Conservation (phyloP, 495 filamentous ascomycete species). For the Extremus antarcticus region DNA sequence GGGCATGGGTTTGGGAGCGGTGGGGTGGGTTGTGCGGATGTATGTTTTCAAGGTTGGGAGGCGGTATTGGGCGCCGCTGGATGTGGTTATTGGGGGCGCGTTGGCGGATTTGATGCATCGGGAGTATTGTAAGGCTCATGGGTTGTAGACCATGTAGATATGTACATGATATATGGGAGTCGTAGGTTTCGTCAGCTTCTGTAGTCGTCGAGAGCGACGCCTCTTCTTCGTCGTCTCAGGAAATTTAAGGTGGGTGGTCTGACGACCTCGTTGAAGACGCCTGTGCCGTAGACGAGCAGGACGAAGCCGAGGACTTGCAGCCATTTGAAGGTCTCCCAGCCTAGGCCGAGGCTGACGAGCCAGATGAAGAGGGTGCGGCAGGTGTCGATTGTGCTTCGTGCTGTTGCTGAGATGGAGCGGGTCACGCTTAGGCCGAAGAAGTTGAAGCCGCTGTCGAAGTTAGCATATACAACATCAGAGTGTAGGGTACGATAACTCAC, state of each 20-base stretch:
- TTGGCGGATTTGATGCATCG: constrained; percentile 17
- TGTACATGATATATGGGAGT: not conserved
- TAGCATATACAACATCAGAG: not conserved
- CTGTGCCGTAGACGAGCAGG: constrained; percentile 90
- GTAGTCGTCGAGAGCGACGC: not conserved
- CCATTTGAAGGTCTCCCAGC: constrained; percentile 98
- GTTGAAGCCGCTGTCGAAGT: constrained; percentile 69
- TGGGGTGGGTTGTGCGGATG: constrained; percentile 8
- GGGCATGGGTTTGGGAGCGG: constrained; percentile 12
- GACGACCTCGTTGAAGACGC: constrained; percentile 89
- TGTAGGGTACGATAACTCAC: constrained; percentile 39
- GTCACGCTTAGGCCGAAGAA: constrained; percentile 95
- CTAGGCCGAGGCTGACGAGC: constrained; percentile 83
- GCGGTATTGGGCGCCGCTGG: constrained; percentile 13
- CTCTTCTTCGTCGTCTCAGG: constrained; percentile 7
- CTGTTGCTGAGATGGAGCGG: constrained; percentile 74
- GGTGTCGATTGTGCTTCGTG: constrained; percentile 90
- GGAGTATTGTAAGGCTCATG: constrained; percentile 20
- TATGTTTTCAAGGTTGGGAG: constrained; percentile 2
- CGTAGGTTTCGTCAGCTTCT: constrained; percentile 1
- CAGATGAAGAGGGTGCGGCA: constrained; percentile 97
- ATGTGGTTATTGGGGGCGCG: constrained; percentile 12
- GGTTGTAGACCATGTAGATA: too few species aligned
- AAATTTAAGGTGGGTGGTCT: constrained; percentile 45
- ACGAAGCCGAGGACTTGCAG: constrained; percentile 83